Evolutionary conservation across 306 rosid genomes (phyloP).

Genomic region (Fragaria nilgerrensis): DNA sequence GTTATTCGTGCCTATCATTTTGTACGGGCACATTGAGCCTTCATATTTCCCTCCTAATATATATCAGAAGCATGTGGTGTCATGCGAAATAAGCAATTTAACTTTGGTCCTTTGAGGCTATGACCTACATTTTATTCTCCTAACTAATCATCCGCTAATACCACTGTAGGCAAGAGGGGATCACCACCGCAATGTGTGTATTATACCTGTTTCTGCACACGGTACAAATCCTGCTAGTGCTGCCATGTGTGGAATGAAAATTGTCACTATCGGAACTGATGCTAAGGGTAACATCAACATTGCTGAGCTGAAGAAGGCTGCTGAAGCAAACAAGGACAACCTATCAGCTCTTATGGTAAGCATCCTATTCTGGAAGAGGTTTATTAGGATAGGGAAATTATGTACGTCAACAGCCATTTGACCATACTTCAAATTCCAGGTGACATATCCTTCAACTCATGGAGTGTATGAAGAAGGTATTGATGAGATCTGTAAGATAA

Average conservation of each 20-base stretch:
- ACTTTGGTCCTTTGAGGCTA: not conserved
- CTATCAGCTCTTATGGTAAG: conserved; percentile 89
- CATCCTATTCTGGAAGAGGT: conserved; percentile 15
- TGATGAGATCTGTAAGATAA: conserved; percentile 93
- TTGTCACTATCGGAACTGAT: conserved; percentile 96
- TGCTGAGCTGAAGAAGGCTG: conserved; percentile 87
- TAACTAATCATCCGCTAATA: conserved; percentile 23
- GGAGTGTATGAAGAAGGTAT: conserved; percentile 99
- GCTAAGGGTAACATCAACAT: conserved; percentile 96
- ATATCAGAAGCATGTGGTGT: not conserved
- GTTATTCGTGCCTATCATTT: conserved; percentile 96
- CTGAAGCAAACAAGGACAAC: conserved; percentile 76
- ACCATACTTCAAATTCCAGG: conserved; percentile 55
- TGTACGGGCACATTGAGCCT: conserved; percentile 44
- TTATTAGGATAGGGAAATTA: conserved; percentile 13
- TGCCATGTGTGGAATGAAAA: conserved; percentile 99
- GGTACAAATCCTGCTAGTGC: conserved; percentile 99
- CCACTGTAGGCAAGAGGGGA: conserved; percentile 84
- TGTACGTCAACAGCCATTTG: conserved; percentile 13
- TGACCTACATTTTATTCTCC: not conserved
- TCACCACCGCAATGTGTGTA: conserved; percentile 92
- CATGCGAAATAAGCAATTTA: not conserved
- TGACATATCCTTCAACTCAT: conserved; percentile 97
- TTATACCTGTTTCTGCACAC: conserved; percentile 96
- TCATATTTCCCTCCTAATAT: not conserved